These are phyloP conservation scores for Kluyveromyces dobzhanskii DNA, from an alignment of 805 yeast species.

Conservation along the genomic window DNA sequence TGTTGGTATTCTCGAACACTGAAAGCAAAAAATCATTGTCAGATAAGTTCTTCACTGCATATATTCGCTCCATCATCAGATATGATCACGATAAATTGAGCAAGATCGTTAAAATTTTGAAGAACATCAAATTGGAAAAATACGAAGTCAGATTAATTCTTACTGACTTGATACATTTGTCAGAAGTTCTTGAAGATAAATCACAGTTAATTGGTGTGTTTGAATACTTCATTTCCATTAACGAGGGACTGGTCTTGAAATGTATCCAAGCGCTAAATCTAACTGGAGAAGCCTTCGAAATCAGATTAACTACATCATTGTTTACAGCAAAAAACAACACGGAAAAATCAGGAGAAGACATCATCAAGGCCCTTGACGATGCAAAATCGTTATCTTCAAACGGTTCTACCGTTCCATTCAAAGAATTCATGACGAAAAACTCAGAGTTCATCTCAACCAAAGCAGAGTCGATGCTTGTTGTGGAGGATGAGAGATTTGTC, in stretches of 20 bases:
- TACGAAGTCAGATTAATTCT: constrained; percentile 33
- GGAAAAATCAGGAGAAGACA: constrained; percentile 22
- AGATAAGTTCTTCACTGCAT: constrained; percentile 37
- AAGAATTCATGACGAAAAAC: constrained; percentile 25
- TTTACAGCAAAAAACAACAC: constrained; percentile 15
- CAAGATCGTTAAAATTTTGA: constrained; percentile 31
- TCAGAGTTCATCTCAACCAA: constrained; percentile 22
- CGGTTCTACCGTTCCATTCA: constrained; percentile 20
- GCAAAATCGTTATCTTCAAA: constrained; percentile 19
- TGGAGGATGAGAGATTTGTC: constrained; percentile 33
- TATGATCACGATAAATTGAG: constrained; percentile 34
- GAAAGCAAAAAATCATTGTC: constrained; percentile 23
- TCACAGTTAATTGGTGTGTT: constrained; percentile 32
- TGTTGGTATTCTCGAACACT: constrained; percentile 15
- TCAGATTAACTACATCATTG: constrained; percentile 61
- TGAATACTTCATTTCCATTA: constrained; percentile 31
- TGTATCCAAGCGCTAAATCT: constrained; percentile 31
- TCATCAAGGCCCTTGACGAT: constrained; percentile 24
- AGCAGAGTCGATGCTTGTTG: constrained; percentile 27
- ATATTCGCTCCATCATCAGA: constrained; percentile 37
- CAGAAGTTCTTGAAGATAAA: constrained; percentile 33
- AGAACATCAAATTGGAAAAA: constrained; percentile 26
- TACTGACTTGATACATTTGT: constrained; percentile 31
- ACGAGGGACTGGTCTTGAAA: constrained; percentile 34
- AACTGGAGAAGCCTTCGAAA: constrained; percentile 43